These are phyloP conservation scores for Tulasnella sp. DNA, from an alignment of 768 basidiomycete species.

Conservation along the genomic window DNA sequence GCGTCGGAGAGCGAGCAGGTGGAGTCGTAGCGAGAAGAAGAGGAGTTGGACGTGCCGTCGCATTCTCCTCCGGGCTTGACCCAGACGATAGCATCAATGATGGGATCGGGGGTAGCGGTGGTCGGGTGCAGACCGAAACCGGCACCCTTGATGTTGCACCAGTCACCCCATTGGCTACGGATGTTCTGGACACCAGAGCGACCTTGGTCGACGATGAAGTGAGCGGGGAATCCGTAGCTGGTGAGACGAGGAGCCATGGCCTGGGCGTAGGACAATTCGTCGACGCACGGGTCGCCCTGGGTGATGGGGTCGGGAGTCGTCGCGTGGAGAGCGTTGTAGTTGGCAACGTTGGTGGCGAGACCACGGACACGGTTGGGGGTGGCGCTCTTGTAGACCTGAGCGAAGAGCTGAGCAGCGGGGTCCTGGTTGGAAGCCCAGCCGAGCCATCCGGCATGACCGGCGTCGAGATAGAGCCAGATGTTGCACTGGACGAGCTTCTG, in stretches of 20 bases:
- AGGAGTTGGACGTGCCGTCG: slow-evolving; percentile 38
- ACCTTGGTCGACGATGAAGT: slow-evolving; percentile 57
- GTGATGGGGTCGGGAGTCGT: slow-evolving; percentile 49
- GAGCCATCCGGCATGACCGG: slow-evolving; percentile 45
- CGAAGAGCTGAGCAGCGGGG: slow-evolving; percentile 44
- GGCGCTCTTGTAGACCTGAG: slow-evolving; percentile 37
- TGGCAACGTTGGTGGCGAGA: slow-evolving; percentile 41
- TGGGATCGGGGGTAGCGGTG: slow-evolving; percentile 37
- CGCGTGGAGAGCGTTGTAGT: slow-evolving; percentile 32
- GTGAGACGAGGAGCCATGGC: slow-evolving; percentile 25
- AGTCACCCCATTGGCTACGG: slow-evolving; percentile 51
- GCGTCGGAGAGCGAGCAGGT: slow-evolving; percentile 10
- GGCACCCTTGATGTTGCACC: slow-evolving; percentile 55
- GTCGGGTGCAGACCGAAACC: slow-evolving; percentile 54
- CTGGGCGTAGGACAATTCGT: slow-evolving; percentile 26
- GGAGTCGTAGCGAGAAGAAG: slow-evolving; percentile 9
- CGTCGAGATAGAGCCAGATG: slow-evolving; percentile 52
- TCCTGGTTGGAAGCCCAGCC: slow-evolving; percentile 53
- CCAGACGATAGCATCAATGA: slow-evolving; percentile 54
- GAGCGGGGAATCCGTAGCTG: slow-evolving; percentile 24
- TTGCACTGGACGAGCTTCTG: slow-evolving; percentile 43
- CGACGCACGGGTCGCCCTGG: slow-evolving; percentile 37
- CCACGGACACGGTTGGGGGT: slow-evolving; percentile 50
- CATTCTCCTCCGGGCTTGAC: slow-evolving; percentile 55
- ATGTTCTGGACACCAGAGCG: slow-evolving; percentile 53